Base-by-base conservation (phyloP, 176 grass and related monocot genomes). In the Pontederia crassipes region DNA sequence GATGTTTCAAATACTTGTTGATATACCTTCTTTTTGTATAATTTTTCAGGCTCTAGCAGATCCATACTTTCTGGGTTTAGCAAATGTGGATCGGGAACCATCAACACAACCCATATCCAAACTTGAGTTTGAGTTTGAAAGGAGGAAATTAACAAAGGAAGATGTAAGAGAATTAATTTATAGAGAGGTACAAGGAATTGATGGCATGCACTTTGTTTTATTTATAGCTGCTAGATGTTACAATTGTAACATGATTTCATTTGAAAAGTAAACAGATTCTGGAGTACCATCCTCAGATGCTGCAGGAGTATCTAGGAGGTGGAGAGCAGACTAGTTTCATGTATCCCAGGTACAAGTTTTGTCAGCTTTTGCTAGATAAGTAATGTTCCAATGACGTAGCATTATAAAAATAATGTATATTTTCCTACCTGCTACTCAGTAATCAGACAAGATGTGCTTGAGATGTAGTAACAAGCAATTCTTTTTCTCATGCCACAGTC, bases 261-360 rank as follows among this genome's bases (percentile, higher is more conserved):
- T 4, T 69, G 82, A 71, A 75, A 85, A 88, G 76, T 65, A 85
- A 88, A 91, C 84, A 97, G 93, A 97, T 97, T 85, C 78, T 97
- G 68, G 87, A 88, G 81, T 90, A 89, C 65, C 91, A 96, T 84
- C 91, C 83, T 24, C 77, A 87, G 65, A 96, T 90, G 91, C 83
- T 90, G 70, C 77, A 90, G 54, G 91, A 87, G 46, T 90, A 85
- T 72, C 74, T 85, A 8, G 27, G 62, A 69, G 91, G 83, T 59
- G 86, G 62, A 71, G 86, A 85, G 45, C 83, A 90, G 9, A 80
- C 72, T 80, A 83, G 78, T 71, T 96, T 96, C 66, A 80, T 96
- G 55, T 96, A 96, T 74, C 91, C 91, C 55, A 96, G 86, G 91
- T 96, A 48, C 66, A 52, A 24, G 12, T 61, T 35, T 35, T 60